These are phyloP conservation scores for Aspergillus texensis DNA, from an alignment of 2,329 filamentous ascomycete genomes.

Conservation along the genomic window DNA sequence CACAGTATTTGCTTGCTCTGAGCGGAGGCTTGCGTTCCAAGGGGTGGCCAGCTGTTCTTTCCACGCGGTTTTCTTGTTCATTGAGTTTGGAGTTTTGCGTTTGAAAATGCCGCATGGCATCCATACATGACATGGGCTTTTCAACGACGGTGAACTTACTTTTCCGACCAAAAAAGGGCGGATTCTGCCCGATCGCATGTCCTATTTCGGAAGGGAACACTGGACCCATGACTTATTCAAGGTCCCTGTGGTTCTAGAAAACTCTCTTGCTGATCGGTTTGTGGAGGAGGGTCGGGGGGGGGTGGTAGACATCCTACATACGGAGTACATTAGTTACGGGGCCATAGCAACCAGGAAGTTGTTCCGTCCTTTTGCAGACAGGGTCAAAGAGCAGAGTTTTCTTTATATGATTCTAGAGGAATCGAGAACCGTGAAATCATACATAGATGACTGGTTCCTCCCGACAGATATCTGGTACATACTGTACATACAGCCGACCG, in stretches of 20 bases:
- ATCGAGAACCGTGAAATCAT: not conserved
- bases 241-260: not conserved
- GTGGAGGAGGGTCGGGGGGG: not conserved
- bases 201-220: not conserved
- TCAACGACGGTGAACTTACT: not conserved
- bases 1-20: conserved; percentile 3
- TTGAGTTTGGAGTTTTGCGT: not conserved
- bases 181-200: not conserved
- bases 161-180: too few relatives aligned
- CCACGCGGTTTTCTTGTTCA: not conserved
- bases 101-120: conserved; percentile 2
- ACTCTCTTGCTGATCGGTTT: not conserved
- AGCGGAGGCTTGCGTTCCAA: conserved; percentile 17
- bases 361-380: not conserved
- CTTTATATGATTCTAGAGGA: not conserved
- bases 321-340: not conserved
- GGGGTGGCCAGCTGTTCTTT: conserved; percentile 6
- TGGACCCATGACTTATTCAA: not conserved
- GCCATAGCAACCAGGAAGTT: not conserved
- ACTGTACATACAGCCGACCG: not conserved
- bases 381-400: not conserved
- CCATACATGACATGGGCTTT: not conserved
- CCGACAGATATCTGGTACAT: not conserved
- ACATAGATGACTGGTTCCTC: not conserved
- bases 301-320: not conserved